Evolutionary conservation across 768 basidiomycete species (phyloP), one percentile per base, ranked within the genome.

Genomic region (Baorangia bicolor): DNA sequence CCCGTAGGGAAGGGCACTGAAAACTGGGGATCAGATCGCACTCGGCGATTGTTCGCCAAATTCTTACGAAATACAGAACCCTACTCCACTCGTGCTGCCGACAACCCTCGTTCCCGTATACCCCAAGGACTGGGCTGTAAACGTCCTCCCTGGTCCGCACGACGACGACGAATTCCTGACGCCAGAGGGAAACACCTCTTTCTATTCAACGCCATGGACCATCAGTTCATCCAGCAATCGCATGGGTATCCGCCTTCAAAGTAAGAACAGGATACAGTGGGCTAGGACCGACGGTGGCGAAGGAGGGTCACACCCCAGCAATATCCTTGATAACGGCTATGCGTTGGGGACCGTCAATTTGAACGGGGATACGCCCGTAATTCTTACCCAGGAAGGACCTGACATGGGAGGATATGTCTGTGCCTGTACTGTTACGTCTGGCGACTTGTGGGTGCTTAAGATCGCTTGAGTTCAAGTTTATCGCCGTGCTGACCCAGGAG

Each of bases 331-430:
- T 55, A 84, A 83, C 43, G 82, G 78, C 5, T 86, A 86, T 59
- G 78, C 78, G 0, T 64, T 72, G 23, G 84, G 83, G 6, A 73
- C 78, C 1, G 61, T 87, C 55, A 86, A 87, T 60, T 54, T 86
- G 49, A 88, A 88, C 59, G 86, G 86, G 2, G 86, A 88, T 63
- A 86, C 84, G 0, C 86, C 87, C 0, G 83, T 87, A 2, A 80
- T 87, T n/a, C 69, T 87, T 48, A 77, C 78, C 5, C 76, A 77
- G 27, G 87, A 87, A 62, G 82, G 81, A 0, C 84, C 84, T 0
- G 82, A 83, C 65, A 83, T 83, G 78, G 84, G 84, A 7, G 85
- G 84, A 2, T 84, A 86, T 49, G 64, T 85, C 13, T 86, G 83
- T 60, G 49, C 79, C 20, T 83, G 81, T 54, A 82, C 84, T 0